Percentiles rank a stretch among this genome's conserved stretches.
These are phyloP conservation scores for Euphorbia pulcherrima DNA, from an alignment of 345 rosid genomes.

Conservation along the genomic window DNA sequence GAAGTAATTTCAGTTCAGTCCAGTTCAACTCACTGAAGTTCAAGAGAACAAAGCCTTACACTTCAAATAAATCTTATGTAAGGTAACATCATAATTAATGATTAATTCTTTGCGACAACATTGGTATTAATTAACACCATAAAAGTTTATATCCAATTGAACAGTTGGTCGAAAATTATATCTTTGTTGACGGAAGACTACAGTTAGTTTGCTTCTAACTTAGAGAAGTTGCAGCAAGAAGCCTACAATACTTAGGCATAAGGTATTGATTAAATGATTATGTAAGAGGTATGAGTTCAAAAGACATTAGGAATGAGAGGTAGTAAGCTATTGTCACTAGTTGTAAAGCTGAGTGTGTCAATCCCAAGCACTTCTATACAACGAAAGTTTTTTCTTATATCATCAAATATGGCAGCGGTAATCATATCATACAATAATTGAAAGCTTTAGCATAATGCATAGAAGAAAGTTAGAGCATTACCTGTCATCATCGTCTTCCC, in stretches of 20 bases:
- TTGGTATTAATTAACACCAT: background rate
- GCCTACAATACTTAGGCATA: background rate
- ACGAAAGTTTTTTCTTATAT: background rate
- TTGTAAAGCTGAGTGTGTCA: background rate
- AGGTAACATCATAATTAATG: too few species aligned
- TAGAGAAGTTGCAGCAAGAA: background rate
- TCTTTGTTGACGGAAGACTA: background rate
- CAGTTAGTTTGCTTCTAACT: background rate
- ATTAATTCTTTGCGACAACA: background rate
- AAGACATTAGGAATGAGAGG: background rate
- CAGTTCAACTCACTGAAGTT: too few species aligned
- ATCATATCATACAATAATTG: background rate
- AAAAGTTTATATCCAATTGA: background rate
- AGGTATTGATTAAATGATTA: background rate
- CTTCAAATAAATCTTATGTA: too few species aligned
- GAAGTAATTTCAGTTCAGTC: too few species aligned
- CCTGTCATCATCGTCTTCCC: constrained; percentile 97
- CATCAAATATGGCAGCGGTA: background rate
- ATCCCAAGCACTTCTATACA: background rate
- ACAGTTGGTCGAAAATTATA: background rate
- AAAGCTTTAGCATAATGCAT: background rate
- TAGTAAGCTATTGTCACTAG: background rate
- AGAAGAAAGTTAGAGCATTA: constrained; percentile 15
- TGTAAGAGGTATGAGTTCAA: background rate
- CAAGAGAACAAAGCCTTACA: too few species aligned